These are phyloP conservation scores for Raphanus raphanistrum DNA, from an alignment of 345 rosid species.

Conservation along the genomic window DNA sequence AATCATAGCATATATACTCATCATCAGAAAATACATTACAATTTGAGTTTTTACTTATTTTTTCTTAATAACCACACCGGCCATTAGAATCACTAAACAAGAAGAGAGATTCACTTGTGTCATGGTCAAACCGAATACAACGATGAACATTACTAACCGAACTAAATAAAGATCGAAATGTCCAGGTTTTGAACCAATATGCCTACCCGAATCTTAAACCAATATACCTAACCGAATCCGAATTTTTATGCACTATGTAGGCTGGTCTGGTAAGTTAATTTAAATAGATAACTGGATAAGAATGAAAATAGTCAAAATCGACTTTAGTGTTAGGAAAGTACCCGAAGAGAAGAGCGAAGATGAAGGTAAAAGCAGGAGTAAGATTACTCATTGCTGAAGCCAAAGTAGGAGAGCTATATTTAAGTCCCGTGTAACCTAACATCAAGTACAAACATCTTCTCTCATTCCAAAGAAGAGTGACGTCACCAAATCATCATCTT, in stretches of 20 bases:
- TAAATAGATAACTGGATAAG: not conserved
- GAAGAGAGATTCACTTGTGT: not conserved
- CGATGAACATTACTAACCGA: not conserved
- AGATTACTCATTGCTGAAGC: slow-evolving; percentile 63
- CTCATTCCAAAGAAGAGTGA: slow-evolving; percentile 19
- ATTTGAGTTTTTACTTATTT: no score
- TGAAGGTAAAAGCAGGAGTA: slow-evolving; percentile 59
- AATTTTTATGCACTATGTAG: not conserved
- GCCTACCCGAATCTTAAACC: not conserved
- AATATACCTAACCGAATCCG: not conserved
- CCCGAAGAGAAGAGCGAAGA: slow-evolving; percentile 60
- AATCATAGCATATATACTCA: no score
- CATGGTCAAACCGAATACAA: not conserved
- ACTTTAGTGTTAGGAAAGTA: no score
- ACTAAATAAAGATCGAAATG: not conserved
- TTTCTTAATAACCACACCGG: not conserved
- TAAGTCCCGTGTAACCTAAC: slow-evolving; percentile 48
- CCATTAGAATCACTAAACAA: not conserved
- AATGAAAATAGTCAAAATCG: not conserved
- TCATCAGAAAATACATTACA: no score
- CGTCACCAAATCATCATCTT: slow-evolving; percentile 3
- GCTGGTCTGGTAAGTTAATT: not conserved
- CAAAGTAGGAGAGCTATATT: slow-evolving; percentile 58
- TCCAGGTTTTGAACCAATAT: not conserved
- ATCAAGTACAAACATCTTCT: slow-evolving; percentile 44